Base-by-base conservation (phyloP, 768 basidiomycete genomes). In the Leccinum imitatum region DNA sequence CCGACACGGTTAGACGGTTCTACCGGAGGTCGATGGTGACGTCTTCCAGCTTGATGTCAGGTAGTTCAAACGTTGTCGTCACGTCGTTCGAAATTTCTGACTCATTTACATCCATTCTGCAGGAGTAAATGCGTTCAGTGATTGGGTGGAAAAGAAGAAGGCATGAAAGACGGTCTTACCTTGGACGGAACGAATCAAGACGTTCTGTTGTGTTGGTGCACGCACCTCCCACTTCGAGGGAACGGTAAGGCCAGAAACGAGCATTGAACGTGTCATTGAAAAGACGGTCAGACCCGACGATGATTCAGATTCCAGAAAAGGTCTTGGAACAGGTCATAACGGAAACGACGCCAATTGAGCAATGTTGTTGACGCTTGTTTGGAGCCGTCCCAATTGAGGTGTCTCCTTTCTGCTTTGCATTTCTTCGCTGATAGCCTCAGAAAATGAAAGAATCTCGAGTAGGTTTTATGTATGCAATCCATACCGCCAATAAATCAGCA, bases 91-190 rank as follows among this genome's bases (percentile, higher is more conserved):
- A 69, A 2, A 75, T 71, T 75, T 71, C 62, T 37, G 77, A 73
- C 64, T 83, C 80, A 51, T 80, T 74, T 2, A 84, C 58, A 62
- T 84, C 79, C 74, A 85, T 70, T 48, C 77, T 78, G 30, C 6
- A 14, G 11, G 31, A 33, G 53, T 21, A 3, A 19, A 30, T 4
- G 33, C 5, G 6, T 17, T 55, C 0, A 30, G 11, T 48, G 13
- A 4, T 7, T 25, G 11, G 14, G 14, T 13, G 7, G 8, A 23
- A 31, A 10, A 9, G 1, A 5, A 14, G 37, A 5, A n/a, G 23
- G 19, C 23, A 5, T 4, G 1, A 8, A n/a, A 4, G 1, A n/a
- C 15, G 30, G 3, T 6, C 54, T 31, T 59, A 70, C 71, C 56
- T 73, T 6, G 69, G 69, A 30, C 27, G 56, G 63, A 71, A 68